Conservation (phyloP, 495 filamentous ascomycete genomes). For the Annulohypoxylon maeteangense region DNA sequence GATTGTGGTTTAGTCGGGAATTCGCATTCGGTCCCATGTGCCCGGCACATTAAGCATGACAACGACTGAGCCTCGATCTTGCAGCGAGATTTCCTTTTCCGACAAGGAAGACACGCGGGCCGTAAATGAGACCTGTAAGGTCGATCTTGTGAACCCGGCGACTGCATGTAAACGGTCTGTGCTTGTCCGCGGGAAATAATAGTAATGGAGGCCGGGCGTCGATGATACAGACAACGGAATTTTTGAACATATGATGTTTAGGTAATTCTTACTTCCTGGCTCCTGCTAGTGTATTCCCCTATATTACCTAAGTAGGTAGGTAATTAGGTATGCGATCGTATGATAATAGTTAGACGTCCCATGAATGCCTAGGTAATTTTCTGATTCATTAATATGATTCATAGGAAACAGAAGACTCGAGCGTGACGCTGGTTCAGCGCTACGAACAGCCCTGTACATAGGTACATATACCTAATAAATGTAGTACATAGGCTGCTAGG, state of each 20-base stretch:
- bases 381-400: no score
- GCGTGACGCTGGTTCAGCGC: no score
- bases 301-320: no score
- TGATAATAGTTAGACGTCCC: no score
- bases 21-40: not conserved
- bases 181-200: constrained; percentile 7
- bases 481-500: no score
- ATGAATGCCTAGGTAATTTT: no score
- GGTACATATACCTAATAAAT: no score
- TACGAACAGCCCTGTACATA: no score
- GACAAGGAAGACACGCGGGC: constrained; percentile 19
- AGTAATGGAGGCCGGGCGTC: no score
- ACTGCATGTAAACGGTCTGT: not conserved
- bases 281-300: no score
- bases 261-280: not conserved
- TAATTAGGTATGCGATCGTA: no score
- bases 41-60: constrained; percentile 11
- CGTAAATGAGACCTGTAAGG: constrained; percentile 17
- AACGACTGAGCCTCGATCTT: constrained; percentile 10
- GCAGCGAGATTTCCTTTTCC: constrained; percentile 25
- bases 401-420: no score
- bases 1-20: not conserved
- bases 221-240: not conserved
- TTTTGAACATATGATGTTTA: not conserved
- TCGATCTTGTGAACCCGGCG: not conserved